Base-by-base conservation (phyloP, 2,329 filamentous ascomycete species). In the Nigrospora oryzae region DNA sequence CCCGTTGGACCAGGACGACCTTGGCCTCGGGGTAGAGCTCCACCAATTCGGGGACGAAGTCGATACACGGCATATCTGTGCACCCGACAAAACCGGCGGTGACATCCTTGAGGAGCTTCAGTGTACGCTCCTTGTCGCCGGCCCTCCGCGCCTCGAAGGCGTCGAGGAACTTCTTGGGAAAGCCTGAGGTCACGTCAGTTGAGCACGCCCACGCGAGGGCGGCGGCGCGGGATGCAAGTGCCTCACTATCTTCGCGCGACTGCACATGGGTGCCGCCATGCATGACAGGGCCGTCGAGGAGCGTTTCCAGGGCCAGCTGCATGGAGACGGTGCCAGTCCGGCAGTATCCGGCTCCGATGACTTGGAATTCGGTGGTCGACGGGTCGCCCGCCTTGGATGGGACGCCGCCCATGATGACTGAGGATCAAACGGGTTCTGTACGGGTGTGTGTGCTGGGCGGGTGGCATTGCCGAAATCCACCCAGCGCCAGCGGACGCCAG, bases 241-340 rank as follows among this genome's bases (percentile, higher is more conserved):
- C 35, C 50, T 36, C 51, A 62, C 62, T 53, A 17, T 65, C 62
- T 45, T 65, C 57, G 23, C 62, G 56, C 3, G 51, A 52, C 8
- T 65, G 48, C 13, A 64, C 44, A 34, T 63, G 59, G 4, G 59
- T 73, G 36, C 73, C 73, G 40, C 69, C 67, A 50, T 77, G 73
- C 53, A 72, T 67, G 35, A 69, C 63, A 3, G 72, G 73, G 1
- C 67, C 71, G 38, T 69, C 52, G 11, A 74, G 65, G 1, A 76
- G 63, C 44, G 63, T 66, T 46, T 63, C 62, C 6, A 75, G 57
- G 2, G 73, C 73, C 36, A 64, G 53, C 34, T 65, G 64, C 58
- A 75, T 69, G 28, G 73, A 73, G 13, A 70, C 59, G 1, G 71
- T 74, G 10, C 70, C 72, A 3, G 71, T 75, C 36, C 72, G 64